Evolutionary conservation across 139 green algal species (phyloP).

Genomic region (Tetradesmus obliquus): DNA sequence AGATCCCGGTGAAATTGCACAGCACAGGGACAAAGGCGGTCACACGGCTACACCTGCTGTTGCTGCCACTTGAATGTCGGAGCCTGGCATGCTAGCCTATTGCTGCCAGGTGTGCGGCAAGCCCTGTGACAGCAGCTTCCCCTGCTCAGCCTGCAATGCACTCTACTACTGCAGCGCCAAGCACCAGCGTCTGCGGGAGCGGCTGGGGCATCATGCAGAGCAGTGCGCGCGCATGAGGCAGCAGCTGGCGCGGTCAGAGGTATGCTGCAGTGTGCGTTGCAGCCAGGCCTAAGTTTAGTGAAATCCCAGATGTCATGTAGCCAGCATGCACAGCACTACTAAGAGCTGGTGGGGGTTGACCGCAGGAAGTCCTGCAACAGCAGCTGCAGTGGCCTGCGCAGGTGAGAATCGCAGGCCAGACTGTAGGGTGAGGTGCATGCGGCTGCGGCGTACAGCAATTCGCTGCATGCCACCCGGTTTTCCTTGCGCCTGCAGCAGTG

Average conservation of each 20-base stretch:
- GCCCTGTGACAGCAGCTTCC: not conserved
- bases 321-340: not conserved
- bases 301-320: not conserved
- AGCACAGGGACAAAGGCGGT: not conserved
- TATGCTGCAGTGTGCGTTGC: not conserved
- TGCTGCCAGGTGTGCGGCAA: slow-evolving; percentile 18
- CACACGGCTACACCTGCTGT: not conserved
- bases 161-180: slow-evolving; percentile 26
- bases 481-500: too few relatives aligned
- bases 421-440: not conserved
- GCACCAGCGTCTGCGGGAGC: not conserved
- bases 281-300: not conserved
- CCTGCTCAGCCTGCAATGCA: slow-evolving; percentile 5
- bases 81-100: not conserved
- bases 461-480: too few relatives aligned
- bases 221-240: slow-evolving; percentile 22
- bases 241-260: slow-evolving; percentile 24
- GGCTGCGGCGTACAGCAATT: too few relatives aligned
- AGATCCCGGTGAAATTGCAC: not conserved
- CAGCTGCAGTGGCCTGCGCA: slow-evolving; percentile 1
- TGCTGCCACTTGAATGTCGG: too few relatives aligned
- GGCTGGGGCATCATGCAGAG: slow-evolving; percentile 16
- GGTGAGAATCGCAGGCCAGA: not conserved
- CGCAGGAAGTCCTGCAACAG: not conserved
- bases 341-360: not conserved